Conservation (phyloP, 2,329 filamentous ascomycete genomes). For the Fonsecaea pedrosoi region DNA sequence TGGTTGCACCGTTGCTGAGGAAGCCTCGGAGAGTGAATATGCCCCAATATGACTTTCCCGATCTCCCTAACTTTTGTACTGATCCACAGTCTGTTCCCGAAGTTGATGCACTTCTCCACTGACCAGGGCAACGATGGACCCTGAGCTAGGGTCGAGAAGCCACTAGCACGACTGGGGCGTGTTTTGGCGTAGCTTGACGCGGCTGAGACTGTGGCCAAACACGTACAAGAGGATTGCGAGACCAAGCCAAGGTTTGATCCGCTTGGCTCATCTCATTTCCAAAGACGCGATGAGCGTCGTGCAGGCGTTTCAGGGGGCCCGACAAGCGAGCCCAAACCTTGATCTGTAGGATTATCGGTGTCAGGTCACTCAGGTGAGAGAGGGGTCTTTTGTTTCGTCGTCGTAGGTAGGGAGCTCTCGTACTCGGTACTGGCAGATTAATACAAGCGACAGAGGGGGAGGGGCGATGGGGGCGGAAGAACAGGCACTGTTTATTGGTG, state of each 20-base stretch:
- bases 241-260: slow-evolving; percentile 17
- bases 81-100: neutral
- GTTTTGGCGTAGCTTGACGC: slow-evolving; percentile 4
- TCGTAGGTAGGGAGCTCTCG: neutral
- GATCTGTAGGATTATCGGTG: neutral
- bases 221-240: slow-evolving; percentile 13
- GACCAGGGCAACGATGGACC: neutral
- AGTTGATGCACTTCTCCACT: neutral
- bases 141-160: slow-evolving; percentile 7
- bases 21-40: slow-evolving; percentile 1
- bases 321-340: slow-evolving; percentile 2
- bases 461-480: neutral
- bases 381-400: neutral
- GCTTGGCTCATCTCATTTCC: slow-evolving; percentile 20
- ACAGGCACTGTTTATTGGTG: neutral
- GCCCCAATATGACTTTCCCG: neutral
- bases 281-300: slow-evolving; percentile 15
- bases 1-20: slow-evolving; percentile 9
- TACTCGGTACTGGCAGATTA: neutral
- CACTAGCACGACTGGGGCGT: neutral
- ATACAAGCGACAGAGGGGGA: neutral
- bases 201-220: slow-evolving; percentile 19
- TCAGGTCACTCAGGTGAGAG: slow-evolving; percentile 2
- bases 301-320: slow-evolving; percentile 16
- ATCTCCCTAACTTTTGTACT: neutral